Evolutionary conservation across 805 yeast species (phyloP).

Genomic region (Teunomyces gatunensis): DNA sequence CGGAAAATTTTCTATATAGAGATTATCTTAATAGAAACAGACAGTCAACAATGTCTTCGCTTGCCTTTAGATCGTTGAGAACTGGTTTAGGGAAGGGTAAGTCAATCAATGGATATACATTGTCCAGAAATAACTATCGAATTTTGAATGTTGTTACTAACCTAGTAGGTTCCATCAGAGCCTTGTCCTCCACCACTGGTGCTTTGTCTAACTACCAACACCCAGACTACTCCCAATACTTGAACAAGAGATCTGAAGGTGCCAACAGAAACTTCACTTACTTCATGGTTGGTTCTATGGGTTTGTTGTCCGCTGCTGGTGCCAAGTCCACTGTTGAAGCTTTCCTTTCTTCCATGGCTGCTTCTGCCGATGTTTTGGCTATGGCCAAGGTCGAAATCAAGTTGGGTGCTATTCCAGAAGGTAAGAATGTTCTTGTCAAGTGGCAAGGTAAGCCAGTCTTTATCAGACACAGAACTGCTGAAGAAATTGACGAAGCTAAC

Average conservation of each 20-base stretch:
- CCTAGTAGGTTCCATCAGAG: slow-evolving; percentile 39
- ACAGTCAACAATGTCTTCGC: slow-evolving; percentile 30
- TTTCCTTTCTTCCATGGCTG: slow-evolving; percentile 89
- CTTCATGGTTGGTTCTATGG: slow-evolving; percentile 97
- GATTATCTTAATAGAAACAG: slow-evolving; percentile 3
- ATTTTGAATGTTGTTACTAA: slow-evolving; percentile 5
- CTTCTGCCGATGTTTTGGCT: slow-evolving; percentile 98
- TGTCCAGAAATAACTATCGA: neutral
- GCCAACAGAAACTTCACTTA: slow-evolving; percentile 80
- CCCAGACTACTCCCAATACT: slow-evolving; percentile 82
- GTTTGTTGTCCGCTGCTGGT: slow-evolving; percentile 86
- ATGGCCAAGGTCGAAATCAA: slow-evolving; percentile 99
- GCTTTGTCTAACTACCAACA: slow-evolving; percentile 80
- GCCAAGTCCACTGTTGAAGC: slow-evolving; percentile 95
- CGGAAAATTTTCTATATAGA: slow-evolving; percentile 3
- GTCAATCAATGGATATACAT: slow-evolving; percentile 2
- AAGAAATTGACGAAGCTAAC: slow-evolving; percentile 94
- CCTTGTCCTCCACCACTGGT: slow-evolving; percentile 49
- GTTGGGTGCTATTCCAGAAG: slow-evolving; percentile 89
- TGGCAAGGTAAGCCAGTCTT: slow-evolving; percentile 99
- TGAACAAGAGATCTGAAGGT: slow-evolving; percentile 70
- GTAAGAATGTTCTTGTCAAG: slow-evolving; percentile 96
- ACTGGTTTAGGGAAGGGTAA: slow-evolving; percentile 42
- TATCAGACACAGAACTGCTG: slow-evolving; percentile 95
- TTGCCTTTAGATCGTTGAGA: slow-evolving; percentile 47